Percentiles rank a stretch among this genome's conserved stretches.
Conservation (phyloP, 2,329 filamentous ascomycete species). For the Geosmithia flava region DNA sequence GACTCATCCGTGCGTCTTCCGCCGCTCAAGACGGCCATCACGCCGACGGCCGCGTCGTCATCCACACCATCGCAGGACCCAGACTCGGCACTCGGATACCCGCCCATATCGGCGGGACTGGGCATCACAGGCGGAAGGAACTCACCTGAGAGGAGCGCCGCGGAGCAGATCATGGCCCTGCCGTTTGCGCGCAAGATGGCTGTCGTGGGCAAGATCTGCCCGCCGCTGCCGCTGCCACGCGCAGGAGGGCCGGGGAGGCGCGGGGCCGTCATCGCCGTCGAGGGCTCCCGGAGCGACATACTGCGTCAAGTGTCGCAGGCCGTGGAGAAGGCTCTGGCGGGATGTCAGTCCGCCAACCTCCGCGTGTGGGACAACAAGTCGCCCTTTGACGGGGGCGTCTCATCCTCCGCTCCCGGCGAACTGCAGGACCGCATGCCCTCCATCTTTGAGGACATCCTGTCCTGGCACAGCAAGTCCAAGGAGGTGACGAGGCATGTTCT, state of each 20-base stretch:
- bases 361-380: slow-evolving; percentile 29
- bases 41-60: slow-evolving; percentile 14
- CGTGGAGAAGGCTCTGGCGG: slow-evolving; percentile 50
- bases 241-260: slow-evolving; percentile 22
- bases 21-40: slow-evolving; percentile 33
- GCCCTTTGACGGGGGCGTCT: neutral
- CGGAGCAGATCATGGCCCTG: slow-evolving; percentile 55
- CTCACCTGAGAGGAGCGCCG: slow-evolving; percentile 25
- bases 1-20: slow-evolving; percentile 37
- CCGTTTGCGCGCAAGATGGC: slow-evolving; percentile 65
- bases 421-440: slow-evolving; percentile 31
- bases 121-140: neutral
- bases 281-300: slow-evolving; percentile 51
- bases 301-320: slow-evolving; percentile 46
- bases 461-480: slow-evolving; percentile 65
- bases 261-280: slow-evolving; percentile 74
- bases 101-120: neutral
- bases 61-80: slow-evolving; percentile 5
- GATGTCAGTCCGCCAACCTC: slow-evolving; percentile 26
- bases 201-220: slow-evolving; percentile 63
- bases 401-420: slow-evolving; percentile 1
- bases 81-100: slow-evolving; percentile 7
- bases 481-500: slow-evolving; percentile 48
- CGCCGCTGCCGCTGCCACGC: slow-evolving; percentile 36
- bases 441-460: slow-evolving; percentile 56